Base-by-base conservation (phyloP, 768 basidiomycete species). In the Pulveroboletus sp. region DNA sequence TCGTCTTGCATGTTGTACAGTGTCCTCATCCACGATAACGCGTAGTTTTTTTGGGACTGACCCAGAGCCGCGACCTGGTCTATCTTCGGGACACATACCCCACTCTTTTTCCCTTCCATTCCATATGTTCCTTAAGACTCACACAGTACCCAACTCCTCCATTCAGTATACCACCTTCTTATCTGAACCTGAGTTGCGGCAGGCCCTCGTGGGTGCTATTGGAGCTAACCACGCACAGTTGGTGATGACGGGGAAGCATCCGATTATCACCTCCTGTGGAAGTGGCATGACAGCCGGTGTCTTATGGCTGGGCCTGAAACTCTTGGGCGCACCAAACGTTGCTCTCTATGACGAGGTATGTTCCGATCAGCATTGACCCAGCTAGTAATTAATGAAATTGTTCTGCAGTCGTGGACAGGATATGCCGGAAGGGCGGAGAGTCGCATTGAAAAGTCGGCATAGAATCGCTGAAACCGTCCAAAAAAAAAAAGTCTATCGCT, bases 251-350 rank as follows among this genome's bases (percentile, higher is more conserved):
- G 89, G 88, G 15, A 69, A 81, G 53, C 73, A 77, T 45, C 63
- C 73, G 18, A 80, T 94, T 28, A 77, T 84, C 6, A 81, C 87
- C 11, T 86, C 77, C 51, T 99, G 95, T 71, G 95, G 95, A 44
- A 95, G 91, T 63, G 95, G 95, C 39, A 97, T 99, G 95, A 96
- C 94, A n/a, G 95, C 95, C 10, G 90, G 81, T 4, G 75, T 97
- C 13, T 75, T 97, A 6, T 97, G 96, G 94, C 75, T 97, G 50
- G 93, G 91, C n/a, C 73, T 96, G 54, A 81, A 87, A 65, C 60
- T 87, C 33, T 59, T 93, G 40, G 83, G 82, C 13, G 79, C 80
- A 5, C 67, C 78, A 46, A 71, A 73, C 21, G 72, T 86, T 36
- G 79, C 78, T n/a, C 67, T 98, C 10, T 99, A 98, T 62, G 96